Percentiles rank a stretch among this genome's conserved stretches.
phyloP scores from a whole-genome alignment of 2,329 filamentous ascomycete genomes.

The Albifimbria verrucaria region DNA sequence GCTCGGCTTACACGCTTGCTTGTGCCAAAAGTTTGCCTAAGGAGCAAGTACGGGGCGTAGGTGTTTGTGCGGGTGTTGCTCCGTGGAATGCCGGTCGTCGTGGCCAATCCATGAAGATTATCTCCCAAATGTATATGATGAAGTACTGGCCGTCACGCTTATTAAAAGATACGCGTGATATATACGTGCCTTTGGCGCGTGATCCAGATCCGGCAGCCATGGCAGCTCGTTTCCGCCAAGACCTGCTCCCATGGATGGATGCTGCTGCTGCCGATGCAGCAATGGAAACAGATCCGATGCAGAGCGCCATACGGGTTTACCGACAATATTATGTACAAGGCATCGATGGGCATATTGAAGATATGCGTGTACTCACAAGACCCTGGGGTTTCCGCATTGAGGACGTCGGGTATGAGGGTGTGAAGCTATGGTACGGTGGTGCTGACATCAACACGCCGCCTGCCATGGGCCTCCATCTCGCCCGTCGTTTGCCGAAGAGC shows the following conservation, averaged over 20 bases:
- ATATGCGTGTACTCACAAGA: background rate
- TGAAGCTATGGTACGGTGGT: conserved; percentile 6
- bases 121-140: background rate
- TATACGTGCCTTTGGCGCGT: conserved; percentile 2
- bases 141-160: background rate
- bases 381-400: conserved; percentile 5
- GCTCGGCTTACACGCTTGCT: conserved; percentile 5
- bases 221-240: background rate
- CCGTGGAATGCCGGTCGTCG: background rate
- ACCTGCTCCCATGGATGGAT: background rate
- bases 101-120: background rate
- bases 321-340: background rate
- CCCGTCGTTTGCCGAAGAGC: background rate
- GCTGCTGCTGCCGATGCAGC: background rate
- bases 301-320: background rate
- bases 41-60: conserved; percentile 4
- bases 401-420: conserved; percentile 1
- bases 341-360: background rate
- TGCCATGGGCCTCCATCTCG: conserved; percentile 1
- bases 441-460: conserved; percentile 5
- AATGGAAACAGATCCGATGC: background rate
- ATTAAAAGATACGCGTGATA: background rate
- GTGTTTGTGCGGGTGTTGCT: conserved; percentile 4
- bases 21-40: conserved; percentile 4
- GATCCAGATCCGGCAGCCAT: background rate